Evolutionary conservation across 2,329 filamentous ascomycete genomes (phyloP), one percentile per base, ranked within the genome.

Genomic region (Diaporthe sp.): DNA sequence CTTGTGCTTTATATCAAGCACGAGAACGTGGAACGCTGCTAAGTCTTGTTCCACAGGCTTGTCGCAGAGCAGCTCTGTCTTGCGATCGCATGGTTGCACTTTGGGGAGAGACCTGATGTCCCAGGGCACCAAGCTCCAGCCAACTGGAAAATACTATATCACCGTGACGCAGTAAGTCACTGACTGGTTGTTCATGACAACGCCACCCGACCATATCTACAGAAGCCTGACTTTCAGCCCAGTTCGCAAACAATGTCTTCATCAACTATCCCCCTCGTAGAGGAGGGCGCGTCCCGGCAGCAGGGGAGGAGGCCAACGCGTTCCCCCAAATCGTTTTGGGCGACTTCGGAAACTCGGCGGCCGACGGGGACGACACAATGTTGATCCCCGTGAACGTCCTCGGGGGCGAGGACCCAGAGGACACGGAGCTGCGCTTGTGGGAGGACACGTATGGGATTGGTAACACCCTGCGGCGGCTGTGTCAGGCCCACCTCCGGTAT

Each of bases 51-150:
- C 20, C 22, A 20, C 28, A 71, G 68, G 53, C 39, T 60, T 25
- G 68, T 60, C 10, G 68, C 68, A 44, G 68, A 71, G 37, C 68
- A 71, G 10, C 68, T 71, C 22, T 71, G 68, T 49, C 53, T 71
- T 15, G 53, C 55, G 28, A 58, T 71, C 13, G 68, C 53, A 25
- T 71, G 53, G 39, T 25, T 71, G 20, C 42, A 71, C 25, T 71
- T 71, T 49, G 68, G 68, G 28, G 31, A 47, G 42, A 34, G 53
- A 37, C 68, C 68, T 17, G 42, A 71, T 37, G 7, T 37, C 17
- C 20, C 20, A 2, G 31, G 31, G 10, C 28, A 44, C 39, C 25
- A 15, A 42, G 37, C 15, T 25, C 37, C 49, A 20, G 53, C n/a
- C 20, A 57, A 31, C 39, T 71, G 68, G 68, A 60, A 20, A 2